phyloP scores from a whole-genome alignment of 768 basidiomycete genomes.

The Cubamyces sp. region DNA sequence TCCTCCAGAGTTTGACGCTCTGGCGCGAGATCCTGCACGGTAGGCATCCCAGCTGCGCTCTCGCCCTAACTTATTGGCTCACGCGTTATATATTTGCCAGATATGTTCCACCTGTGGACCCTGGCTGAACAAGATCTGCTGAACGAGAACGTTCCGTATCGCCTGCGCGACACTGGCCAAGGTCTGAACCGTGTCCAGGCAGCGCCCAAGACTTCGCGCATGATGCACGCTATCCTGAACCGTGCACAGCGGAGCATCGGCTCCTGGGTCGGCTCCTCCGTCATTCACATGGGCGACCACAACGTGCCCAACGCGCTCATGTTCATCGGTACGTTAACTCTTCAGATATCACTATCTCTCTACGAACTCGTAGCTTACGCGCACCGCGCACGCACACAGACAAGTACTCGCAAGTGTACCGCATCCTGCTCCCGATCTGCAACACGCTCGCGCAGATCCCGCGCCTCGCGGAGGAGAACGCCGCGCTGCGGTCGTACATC shows the following conservation, averaged over 20 bases:
- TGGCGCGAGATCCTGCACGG: conserved; percentile 89
- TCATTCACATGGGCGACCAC: conserved; percentile 90
- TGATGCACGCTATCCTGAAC: conserved; percentile 88
- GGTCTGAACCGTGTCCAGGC: conserved; percentile 90
- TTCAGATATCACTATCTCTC: too few species aligned
- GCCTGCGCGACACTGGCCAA: conserved; percentile 86
- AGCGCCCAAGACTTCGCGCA: conserved; percentile 84
- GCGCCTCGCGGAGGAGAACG: conserved; percentile 60
- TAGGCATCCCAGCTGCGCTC: conserved; percentile 34
- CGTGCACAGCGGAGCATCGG: conserved; percentile 83
- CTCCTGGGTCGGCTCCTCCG: conserved; percentile 83
- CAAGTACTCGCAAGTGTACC: conserved; percentile 92
- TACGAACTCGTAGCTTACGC: background rate
- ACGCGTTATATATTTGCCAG: conserved; percentile 39
- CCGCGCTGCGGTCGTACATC: conserved; percentile 74
- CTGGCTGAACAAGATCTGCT: conserved; percentile 81
- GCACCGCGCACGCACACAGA: conserved; percentile 40
- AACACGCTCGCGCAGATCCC: conserved; percentile 79
- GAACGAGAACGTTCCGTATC: conserved; percentile 74
- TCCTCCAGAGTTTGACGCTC: conserved; percentile 82
- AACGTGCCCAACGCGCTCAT: conserved; percentile 83
- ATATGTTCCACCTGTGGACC: conserved; percentile 89
- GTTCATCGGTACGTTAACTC: conserved; percentile 63
- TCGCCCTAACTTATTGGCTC: background rate
- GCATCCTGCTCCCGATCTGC: conserved; percentile 86